phyloP scores from a whole-genome alignment of 306 rosid species.

The Dalbergia cultrata region DNA sequence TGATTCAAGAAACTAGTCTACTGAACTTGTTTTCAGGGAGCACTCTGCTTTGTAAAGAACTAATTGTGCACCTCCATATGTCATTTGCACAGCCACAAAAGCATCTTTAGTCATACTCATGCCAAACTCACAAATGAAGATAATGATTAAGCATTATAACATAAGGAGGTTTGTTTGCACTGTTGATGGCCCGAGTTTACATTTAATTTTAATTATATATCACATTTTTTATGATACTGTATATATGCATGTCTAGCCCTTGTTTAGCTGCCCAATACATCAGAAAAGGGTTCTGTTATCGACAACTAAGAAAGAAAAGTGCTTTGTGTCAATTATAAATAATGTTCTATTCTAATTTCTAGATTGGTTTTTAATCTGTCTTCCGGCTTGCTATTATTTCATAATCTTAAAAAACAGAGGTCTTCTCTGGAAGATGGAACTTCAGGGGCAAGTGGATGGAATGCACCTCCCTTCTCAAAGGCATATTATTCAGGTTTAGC shows the following conservation, averaged over 20 bases:
- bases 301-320: not conserved
- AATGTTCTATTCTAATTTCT: not conserved
- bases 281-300: not conserved
- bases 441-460: not conserved
- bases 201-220: not conserved
- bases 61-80: not conserved
- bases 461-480: not conserved
- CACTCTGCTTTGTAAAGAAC: not conserved
- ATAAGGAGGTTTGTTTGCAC: not conserved
- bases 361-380: not conserved
- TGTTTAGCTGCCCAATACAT: no score
- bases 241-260: no score
- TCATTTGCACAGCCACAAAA: not conserved
- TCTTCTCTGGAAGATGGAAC: constrained; percentile 17
- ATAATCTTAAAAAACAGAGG: not conserved
- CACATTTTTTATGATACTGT: not conserved
- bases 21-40: constrained; percentile 3
- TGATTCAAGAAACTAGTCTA: constrained; percentile 30
- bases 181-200: not conserved
- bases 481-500: constrained; percentile 19
- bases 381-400: not conserved
- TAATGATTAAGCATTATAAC: not conserved
- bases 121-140: constrained; percentile 5
- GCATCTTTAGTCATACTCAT: not conserved
- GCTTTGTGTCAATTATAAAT: not conserved